These are phyloP conservation scores for Magnusiomyces sp. DNA, from an alignment of 1,139 yeast genomes.

Conservation along the genomic window DNA sequence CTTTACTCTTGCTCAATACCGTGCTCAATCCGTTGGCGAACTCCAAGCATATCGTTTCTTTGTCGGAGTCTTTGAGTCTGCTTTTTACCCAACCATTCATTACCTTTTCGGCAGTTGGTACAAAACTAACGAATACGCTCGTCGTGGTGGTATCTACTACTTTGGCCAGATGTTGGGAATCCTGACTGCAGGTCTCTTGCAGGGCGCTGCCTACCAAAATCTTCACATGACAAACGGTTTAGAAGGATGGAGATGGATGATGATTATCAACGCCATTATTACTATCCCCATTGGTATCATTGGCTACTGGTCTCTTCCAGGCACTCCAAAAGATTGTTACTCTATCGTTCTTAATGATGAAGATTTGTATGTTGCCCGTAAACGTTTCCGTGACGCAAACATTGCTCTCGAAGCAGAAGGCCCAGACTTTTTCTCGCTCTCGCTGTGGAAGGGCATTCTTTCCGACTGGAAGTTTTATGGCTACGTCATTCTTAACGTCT, in stretches of 20 bases:
- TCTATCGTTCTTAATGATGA: constrained; percentile 51
- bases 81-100: constrained; percentile 51
- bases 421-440: constrained; percentile 18
- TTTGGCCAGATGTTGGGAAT: constrained; percentile 54
- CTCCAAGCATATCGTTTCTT: constrained; percentile 52
- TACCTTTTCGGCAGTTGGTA: constrained; percentile 58
- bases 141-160: constrained; percentile 55
- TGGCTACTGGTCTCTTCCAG: constrained; percentile 59
- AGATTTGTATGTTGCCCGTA: constrained; percentile 54
- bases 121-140: constrained; percentile 47
- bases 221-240: constrained; percentile 43
- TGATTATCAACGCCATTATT: constrained; percentile 55
- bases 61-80: constrained; percentile 56
- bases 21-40: constrained; percentile 40
- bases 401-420: constrained; percentile 7
- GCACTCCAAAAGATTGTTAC: constrained; percentile 48
- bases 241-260: constrained; percentile 68
- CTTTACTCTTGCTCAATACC: constrained; percentile 49
- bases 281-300: constrained; percentile 53
- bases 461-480: constrained; percentile 46
- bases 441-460: constrained; percentile 41
- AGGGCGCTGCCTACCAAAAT: constrained; percentile 47
- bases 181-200: constrained; percentile 54
- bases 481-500: constrained; percentile 38
- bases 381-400: constrained; percentile 28